Base-by-base conservation (phyloP, 2,329 filamentous ascomycete species). In the Juglanconis sp. region DNA sequence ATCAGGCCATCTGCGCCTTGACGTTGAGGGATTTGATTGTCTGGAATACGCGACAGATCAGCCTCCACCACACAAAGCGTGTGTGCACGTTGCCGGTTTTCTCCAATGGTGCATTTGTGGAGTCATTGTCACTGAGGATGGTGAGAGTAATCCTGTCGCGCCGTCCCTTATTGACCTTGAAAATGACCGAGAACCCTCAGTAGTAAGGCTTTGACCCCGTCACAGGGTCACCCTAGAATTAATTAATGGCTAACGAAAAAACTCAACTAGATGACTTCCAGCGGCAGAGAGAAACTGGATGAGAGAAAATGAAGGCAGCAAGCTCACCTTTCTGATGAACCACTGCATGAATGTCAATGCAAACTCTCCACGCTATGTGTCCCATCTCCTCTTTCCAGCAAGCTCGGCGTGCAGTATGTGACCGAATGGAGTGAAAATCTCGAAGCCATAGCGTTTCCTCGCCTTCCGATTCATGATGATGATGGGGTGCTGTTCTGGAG, bases 361-460 rank as follows among this genome's bases (percentile, higher is more conserved):
- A 59, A 70, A 75, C 61, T 69, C 71, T 0, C 74, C 75, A 40
- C 74, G 69, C 1, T 74, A 66, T 2, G 70, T 71, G 57, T 71
- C 73, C 75, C 75, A 77, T 49, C 69, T 67, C 40, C 68, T 68
- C 65, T 72, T 73, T 40, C 67, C 55, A 34, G 68, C 65, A 30
- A 76, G 63, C n/a, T 72, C 50, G 2, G 59, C 36, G 56, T 77
- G 74, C 0, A 66, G 2, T 15, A 63, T 65, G 6, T 73, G 69
- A 53, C 72, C 67, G 53, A 68, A 77, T 1, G 63, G 65, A 48
- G 67, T 67, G 13, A 67, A 65, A 67, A 70, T 72, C 60, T 74
- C 70, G 13, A 70, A 72, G 5, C 77, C 78, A 57, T 79, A 80
- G 62, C 78, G 74, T 64, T 77, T 79, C 42, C 78, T 72, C 8